A percentile compares a stretch with the other conserved stretches of the same genome.
Conservation (phyloP, 345 rosid genomes). For the Toxicodendron radicans region DNA sequence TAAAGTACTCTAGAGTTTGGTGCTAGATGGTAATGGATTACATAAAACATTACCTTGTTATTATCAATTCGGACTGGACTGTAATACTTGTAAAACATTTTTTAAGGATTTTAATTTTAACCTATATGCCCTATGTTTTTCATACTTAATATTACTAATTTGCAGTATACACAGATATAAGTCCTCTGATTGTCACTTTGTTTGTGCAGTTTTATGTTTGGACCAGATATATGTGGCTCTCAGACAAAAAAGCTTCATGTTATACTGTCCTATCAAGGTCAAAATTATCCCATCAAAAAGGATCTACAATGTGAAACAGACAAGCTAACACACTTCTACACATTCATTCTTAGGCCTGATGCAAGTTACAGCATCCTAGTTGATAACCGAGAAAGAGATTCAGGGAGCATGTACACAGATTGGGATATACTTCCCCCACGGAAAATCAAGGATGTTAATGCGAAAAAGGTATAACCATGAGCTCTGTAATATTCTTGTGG, state of each 20-base stretch:
- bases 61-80: no score
- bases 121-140: no score
- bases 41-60: no score
- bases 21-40: no score
- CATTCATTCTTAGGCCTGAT: slow-evolving; percentile 90
- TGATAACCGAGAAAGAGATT: slow-evolving; percentile 86
- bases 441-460: slow-evolving; percentile 69
- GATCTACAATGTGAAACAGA: slow-evolving; percentile 93
- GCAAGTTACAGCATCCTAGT: slow-evolving; percentile 80
- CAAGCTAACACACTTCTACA: slow-evolving; percentile 89
- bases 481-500: neutral
- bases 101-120: no score
- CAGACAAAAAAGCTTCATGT: slow-evolving; percentile 91
- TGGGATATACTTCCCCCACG: slow-evolving; percentile 97
- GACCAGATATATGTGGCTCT: slow-evolving; percentile 93
- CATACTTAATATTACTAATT: neutral
- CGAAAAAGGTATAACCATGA: slow-evolving; percentile 63
- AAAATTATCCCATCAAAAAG: slow-evolving; percentile 86
- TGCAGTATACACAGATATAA: neutral
- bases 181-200: slow-evolving; percentile 11
- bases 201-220: slow-evolving; percentile 85
- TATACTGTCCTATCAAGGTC: slow-evolving; percentile 90
- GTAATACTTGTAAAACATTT: no score
- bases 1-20: no score
- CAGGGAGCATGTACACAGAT: slow-evolving; percentile 88